These are phyloP conservation scores for Lasiodiplodia theobromae DNA, from an alignment of 2,329 filamentous ascomycete genomes.

Conservation along the genomic window DNA sequence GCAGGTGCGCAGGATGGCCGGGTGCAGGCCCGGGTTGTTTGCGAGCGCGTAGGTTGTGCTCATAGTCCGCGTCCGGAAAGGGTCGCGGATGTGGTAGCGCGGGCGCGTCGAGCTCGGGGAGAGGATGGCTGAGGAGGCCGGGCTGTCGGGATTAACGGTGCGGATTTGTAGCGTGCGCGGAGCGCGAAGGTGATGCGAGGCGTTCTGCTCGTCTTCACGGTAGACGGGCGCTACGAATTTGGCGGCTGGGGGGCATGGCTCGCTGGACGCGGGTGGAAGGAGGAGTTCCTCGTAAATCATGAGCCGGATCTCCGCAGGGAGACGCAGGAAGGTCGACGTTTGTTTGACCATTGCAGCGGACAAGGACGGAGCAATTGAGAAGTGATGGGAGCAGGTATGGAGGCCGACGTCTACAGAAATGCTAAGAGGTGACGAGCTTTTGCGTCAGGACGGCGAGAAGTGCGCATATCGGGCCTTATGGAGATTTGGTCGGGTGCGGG, in stretches of 20 bases:
- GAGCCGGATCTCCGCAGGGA: slow-evolving; percentile 56
- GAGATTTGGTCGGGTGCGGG: slow-evolving; percentile 3
- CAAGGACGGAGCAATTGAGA: background rate
- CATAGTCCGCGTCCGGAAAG: slow-evolving; percentile 52
- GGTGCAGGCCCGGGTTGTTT: slow-evolving; percentile 49
- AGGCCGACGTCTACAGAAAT: background rate
- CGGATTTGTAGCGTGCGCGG: slow-evolving; percentile 51
- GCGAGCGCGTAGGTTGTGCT: slow-evolving; percentile 64
- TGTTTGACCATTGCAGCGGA: background rate
- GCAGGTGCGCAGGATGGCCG: slow-evolving; percentile 56
- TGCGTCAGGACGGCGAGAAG: slow-evolving; percentile 6
- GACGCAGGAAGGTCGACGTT: slow-evolving; percentile 43
- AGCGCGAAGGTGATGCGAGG: slow-evolving; percentile 40
- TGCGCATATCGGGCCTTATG: slow-evolving; percentile 17
- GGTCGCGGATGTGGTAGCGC: slow-evolving; percentile 49
- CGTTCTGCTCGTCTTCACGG: slow-evolving; percentile 48
- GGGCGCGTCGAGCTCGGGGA: slow-evolving; percentile 46
- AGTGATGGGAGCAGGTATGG: background rate
- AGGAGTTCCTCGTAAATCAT: slow-evolving; percentile 56
- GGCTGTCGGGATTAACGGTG: slow-evolving; percentile 47
- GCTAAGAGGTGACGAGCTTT: background rate
- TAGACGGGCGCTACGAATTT: slow-evolving; percentile 43
- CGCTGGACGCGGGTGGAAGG: slow-evolving; percentile 38
- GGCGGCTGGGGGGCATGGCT: background rate
- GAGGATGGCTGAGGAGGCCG: slow-evolving; percentile 27